Conservation (phyloP, 805 yeast genomes). For the Candida verbasci region DNA sequence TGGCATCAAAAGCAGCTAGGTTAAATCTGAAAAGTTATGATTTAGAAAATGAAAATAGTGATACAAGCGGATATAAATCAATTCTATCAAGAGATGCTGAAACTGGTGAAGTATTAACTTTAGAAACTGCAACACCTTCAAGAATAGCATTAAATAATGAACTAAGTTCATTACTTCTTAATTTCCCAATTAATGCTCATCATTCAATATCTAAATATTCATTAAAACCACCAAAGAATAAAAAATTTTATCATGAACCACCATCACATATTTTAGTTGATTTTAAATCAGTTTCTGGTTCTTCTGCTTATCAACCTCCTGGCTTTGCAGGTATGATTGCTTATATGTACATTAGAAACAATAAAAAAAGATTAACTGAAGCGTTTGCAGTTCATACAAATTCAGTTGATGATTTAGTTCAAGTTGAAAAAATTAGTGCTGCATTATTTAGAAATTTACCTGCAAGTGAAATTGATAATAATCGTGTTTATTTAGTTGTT, state of each 20-base stretch:
- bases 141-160: slow-evolving; percentile 63
- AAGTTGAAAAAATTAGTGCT: slow-evolving; percentile 66
- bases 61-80: slow-evolving; percentile 63
- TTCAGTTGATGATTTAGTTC: slow-evolving; percentile 50
- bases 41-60: slow-evolving; percentile 38
- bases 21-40: slow-evolving; percentile 36
- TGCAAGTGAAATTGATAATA: slow-evolving; percentile 54
- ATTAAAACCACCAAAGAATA: slow-evolving; percentile 43
- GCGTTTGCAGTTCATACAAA: slow-evolving; percentile 68
- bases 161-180: slow-evolving; percentile 66
- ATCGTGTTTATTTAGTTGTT: slow-evolving; percentile 72
- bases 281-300: slow-evolving; percentile 61
- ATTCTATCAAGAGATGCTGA: slow-evolving; percentile 59
- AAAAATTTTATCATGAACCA: slow-evolving; percentile 45
- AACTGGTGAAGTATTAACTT: slow-evolving; percentile 53
- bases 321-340: slow-evolving; percentile 72
- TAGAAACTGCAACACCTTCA: slow-evolving; percentile 45
- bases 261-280: slow-evolving; percentile 73
- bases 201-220: slow-evolving; percentile 21
- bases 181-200: slow-evolving; percentile 54
- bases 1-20: slow-evolving; percentile 41
- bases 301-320: slow-evolving; percentile 56
- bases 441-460: slow-evolving; percentile 79
- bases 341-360: slow-evolving; percentile 64
- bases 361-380: slow-evolving; percentile 65